Conservation (phyloP, 805 yeast genomes). For the Zygoascus bituminiphila region DNA sequence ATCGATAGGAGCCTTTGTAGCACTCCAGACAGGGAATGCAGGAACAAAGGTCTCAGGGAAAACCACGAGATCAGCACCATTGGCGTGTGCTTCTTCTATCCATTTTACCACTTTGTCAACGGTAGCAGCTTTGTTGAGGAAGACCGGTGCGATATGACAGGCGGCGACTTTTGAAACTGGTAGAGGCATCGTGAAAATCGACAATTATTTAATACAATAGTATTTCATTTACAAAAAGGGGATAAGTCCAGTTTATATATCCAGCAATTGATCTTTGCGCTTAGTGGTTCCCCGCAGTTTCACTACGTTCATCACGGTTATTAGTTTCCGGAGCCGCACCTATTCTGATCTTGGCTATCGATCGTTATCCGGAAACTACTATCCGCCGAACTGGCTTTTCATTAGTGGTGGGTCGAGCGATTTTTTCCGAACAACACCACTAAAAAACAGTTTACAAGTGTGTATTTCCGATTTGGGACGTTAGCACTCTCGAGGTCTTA, state of each 20-base stretch:
- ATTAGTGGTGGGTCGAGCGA: background rate
- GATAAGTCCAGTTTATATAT: background rate
- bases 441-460: background rate
- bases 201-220: background rate
- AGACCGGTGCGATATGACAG: slow-evolving; percentile 22
- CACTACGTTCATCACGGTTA: background rate
- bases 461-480: background rate
- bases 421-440: background rate
- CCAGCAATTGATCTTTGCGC: no score
- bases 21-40: slow-evolving; percentile 23
- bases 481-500: background rate
- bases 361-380: background rate
- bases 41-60: slow-evolving; percentile 22
- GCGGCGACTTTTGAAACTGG: slow-evolving; percentile 23
- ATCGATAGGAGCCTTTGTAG: slow-evolving; percentile 23
- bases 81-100: slow-evolving; percentile 18
- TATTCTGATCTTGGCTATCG: background rate
- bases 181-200: slow-evolving; percentile 5
- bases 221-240: background rate
- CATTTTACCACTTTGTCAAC: slow-evolving; percentile 16
- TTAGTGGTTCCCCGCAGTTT: background rate
- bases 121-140: slow-evolving; percentile 19
- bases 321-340: background rate
- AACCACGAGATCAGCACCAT: slow-evolving; percentile 20
- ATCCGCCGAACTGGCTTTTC: background rate